These are phyloP conservation scores for Daedaleopsis sinensis DNA, from an alignment of 768 basidiomycete genomes.

Conservation along the genomic window DNA sequence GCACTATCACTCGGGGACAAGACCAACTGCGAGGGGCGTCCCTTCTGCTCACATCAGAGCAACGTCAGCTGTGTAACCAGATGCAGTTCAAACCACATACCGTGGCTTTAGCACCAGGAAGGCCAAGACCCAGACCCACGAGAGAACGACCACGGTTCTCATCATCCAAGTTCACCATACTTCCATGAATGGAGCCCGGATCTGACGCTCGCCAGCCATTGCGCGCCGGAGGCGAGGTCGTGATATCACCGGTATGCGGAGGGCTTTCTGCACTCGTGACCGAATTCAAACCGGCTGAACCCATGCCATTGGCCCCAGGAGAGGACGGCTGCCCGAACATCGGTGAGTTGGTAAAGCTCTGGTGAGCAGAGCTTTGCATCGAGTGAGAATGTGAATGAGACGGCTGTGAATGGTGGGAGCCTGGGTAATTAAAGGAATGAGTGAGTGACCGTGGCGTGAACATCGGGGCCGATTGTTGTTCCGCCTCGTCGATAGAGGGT, in stretches of 20 bases:
- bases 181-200: constrained; percentile 17
- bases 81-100: constrained; percentile 4
- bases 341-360: constrained; percentile 20
- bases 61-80: constrained; percentile 11
- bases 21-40: constrained; percentile 52
- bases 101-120: constrained; percentile 21
- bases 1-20: constrained; percentile 67
- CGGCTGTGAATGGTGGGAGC: constrained; percentile 31
- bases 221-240: background rate
- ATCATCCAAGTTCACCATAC: constrained; percentile 7
- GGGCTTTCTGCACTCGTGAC: constrained; percentile 39
- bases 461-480: constrained; percentile 29
- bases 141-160: constrained; percentile 17
- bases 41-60: constrained; percentile 35
- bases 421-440: constrained; percentile 29
- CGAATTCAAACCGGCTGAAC: constrained; percentile 22
- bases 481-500: constrained; percentile 60
- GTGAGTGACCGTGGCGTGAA: constrained; percentile 26
- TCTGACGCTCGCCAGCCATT: constrained; percentile 29
- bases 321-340: constrained; percentile 17
- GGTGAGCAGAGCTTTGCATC: constrained; percentile 39
- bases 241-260: constrained; percentile 24
- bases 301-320: constrained; percentile 10
- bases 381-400: constrained; percentile 39
- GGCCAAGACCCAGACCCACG: constrained; percentile 36